phyloP scores from a whole-genome alignment of 805 yeast species.

The Candida wancherniae region DNA sequence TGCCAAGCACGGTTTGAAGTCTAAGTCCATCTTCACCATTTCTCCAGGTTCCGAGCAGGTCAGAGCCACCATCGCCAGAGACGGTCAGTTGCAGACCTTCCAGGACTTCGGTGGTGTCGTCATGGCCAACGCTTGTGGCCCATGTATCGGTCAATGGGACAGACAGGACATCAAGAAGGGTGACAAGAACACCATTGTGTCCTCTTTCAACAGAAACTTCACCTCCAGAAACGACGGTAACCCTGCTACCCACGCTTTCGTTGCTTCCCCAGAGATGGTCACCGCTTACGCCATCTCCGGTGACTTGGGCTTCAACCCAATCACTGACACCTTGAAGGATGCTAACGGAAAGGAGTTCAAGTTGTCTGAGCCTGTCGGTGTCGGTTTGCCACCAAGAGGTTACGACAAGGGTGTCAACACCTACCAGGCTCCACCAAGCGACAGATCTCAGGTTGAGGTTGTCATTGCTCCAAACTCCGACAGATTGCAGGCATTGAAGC shows the following conservation, averaged over 20 bases:
- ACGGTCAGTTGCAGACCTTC: conserved; percentile 85
- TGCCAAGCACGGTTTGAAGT: conserved; percentile 81
- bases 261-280: conserved; percentile 94
- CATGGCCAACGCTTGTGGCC: conserved; percentile 97
- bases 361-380: conserved; percentile 83
- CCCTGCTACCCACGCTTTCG: conserved; percentile 95
- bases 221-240: conserved; percentile 97
- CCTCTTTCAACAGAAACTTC: conserved; percentile 97
- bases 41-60: conserved; percentile 99
- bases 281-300: conserved; percentile 96
- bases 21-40: conserved; percentile 88
- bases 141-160: conserved; percentile 99
- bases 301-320: conserved; percentile 93
- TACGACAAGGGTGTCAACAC: conserved; percentile 93
- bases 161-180: conserved; percentile 89
- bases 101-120: conserved; percentile 91
- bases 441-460: conserved; percentile 71
- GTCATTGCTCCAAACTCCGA: conserved; percentile 84
- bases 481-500: conserved; percentile 91
- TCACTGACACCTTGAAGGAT: conserved; percentile 84
- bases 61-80: conserved; percentile 96
- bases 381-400: conserved; percentile 84
- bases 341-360: conserved; percentile 87
- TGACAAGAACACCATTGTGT: conserved; percentile 93
- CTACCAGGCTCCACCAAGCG: conserved; percentile 94